These are phyloP conservation scores for Macrocybe sp. DNA, from an alignment of 1,284 basidiomycete genomes.

Conservation along the genomic window DNA sequence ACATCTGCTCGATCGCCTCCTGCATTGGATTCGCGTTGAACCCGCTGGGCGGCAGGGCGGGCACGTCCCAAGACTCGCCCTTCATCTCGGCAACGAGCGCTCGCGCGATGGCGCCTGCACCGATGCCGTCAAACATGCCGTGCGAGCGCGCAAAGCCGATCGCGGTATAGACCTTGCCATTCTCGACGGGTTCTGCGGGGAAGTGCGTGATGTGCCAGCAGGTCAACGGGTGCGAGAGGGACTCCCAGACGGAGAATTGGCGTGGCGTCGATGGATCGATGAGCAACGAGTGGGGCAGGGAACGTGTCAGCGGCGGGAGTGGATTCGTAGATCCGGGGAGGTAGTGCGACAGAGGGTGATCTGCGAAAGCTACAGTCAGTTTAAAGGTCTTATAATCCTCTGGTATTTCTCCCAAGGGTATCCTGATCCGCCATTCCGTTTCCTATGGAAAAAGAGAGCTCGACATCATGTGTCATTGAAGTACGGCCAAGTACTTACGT, in stretches of 20 bases:
- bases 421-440: constrained; percentile 27
- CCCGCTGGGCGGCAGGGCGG: constrained; percentile 24
- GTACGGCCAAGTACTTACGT: constrained; percentile 7
- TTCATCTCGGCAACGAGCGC: constrained; percentile 33
- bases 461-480: background rate
- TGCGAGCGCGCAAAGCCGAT: constrained; percentile 36
- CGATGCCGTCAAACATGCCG: constrained; percentile 35
- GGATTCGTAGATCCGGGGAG: constrained; percentile 17
- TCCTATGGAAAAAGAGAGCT: constrained; percentile 14
- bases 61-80: constrained; percentile 28
- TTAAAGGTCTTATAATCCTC: constrained; percentile 27
- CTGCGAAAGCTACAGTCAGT: constrained; percentile 27
- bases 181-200: constrained; percentile 18
- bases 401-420: constrained; percentile 28
- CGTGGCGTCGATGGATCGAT: constrained; percentile 32
- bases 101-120: constrained; percentile 28
- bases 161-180: constrained; percentile 26
- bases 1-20: constrained; percentile 9
- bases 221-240: constrained; percentile 27
- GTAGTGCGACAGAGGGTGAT: constrained; percentile 27
- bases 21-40: constrained; percentile 27
- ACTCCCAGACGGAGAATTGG: constrained; percentile 28
- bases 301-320: constrained; percentile 22
- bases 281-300: constrained; percentile 30
- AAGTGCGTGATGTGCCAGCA: constrained; percentile 38